Evolutionary conservation across 495 filamentous ascomycete genomes (phyloP), one percentile per base, ranked within the genome.

Genomic region (Xylaria scruposa): DNA sequence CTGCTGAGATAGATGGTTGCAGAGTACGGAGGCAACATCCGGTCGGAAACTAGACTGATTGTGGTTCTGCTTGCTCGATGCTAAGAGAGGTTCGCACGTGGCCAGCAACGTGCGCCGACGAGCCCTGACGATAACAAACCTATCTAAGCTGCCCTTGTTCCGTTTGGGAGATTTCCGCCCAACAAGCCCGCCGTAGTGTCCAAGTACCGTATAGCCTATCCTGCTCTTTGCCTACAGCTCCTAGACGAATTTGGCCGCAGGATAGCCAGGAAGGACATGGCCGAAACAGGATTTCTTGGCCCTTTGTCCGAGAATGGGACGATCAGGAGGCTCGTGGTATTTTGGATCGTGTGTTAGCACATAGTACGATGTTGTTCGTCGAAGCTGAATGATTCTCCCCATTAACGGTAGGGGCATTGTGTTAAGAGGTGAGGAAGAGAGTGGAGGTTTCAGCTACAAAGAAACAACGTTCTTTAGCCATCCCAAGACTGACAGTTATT

Each of bases 21-120:
- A 31, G 29, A 17, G 31, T 33, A 67, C 63, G 63, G 63, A 67
- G 63, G 46, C 46, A 38, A 26, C 44, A 67, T 67, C 63, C 63
- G 44, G 63, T 67, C n/a, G 38, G 26, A 33, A 67, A 56, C 65
- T 67, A 56, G n/a, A 36, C 65, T 67, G 49, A 17, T 54, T 67
- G 19, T 31, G 36, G 49, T n/a, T 1, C 33, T 36, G n/a, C 46
- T 19, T 67, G n/a, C 21, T n/a, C 49, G 10, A 42, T 26, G 49
- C 36, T 21, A 15, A 67, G 31, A 59, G n/a, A n/a, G 12, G 9
- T 56, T 38, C 33, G 47, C 65, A 67, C 65, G 49, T 56, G 65
- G 65, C 65, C 49, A 44, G 26, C 42, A 56, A 56, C 33, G 60
- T 42, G 65, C 49, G 36, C 49, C 33, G 33, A 67, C 29, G 19